These are phyloP conservation scores for Euphorbia peplus DNA, from an alignment of 345 rosid species.

Conservation along the genomic window DNA sequence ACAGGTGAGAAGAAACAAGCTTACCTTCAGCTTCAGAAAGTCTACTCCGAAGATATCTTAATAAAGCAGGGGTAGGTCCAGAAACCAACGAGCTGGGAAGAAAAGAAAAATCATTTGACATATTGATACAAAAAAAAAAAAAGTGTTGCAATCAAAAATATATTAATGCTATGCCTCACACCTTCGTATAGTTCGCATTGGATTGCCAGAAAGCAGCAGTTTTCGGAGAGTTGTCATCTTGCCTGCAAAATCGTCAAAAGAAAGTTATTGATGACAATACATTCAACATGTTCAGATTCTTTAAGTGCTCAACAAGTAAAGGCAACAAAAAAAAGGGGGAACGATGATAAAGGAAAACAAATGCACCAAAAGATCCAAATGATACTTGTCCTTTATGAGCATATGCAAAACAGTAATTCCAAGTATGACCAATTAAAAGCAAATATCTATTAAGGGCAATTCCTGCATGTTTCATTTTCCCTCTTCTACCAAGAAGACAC, in stretches of 20 bases:
- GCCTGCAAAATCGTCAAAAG: conserved; percentile 37
- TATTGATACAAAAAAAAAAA: conserved; percentile 14
- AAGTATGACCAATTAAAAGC: neutral
- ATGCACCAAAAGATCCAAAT: neutral
- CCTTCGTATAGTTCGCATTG: conserved; percentile 87
- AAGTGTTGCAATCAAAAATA: conserved; percentile 13
- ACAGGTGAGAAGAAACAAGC: conserved; percentile 9
- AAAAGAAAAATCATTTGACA: conserved; percentile 13
- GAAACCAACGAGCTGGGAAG: conserved; percentile 69
- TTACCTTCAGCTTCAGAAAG: conserved; percentile 72
- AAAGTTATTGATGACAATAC: neutral
- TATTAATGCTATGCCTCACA: conserved; percentile 25
- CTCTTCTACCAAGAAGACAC: neutral
- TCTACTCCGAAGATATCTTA: conserved; percentile 81
- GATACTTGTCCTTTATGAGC: neutral
- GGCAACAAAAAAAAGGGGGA: neutral
- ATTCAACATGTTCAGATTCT: neutral
- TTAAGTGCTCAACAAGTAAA: neutral
- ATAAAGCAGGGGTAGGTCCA: conserved; percentile 82
- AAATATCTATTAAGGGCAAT: neutral
- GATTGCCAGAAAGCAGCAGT: conserved; percentile 78
- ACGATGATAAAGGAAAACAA: neutral
- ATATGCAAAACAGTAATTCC: neutral
- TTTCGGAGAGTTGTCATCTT: conserved; percentile 78
- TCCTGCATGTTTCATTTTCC: neutral